These are phyloP conservation scores for Penicillium sp. DNA, from an alignment of 2,329 filamentous ascomycete genomes.

Conservation along the genomic window DNA sequence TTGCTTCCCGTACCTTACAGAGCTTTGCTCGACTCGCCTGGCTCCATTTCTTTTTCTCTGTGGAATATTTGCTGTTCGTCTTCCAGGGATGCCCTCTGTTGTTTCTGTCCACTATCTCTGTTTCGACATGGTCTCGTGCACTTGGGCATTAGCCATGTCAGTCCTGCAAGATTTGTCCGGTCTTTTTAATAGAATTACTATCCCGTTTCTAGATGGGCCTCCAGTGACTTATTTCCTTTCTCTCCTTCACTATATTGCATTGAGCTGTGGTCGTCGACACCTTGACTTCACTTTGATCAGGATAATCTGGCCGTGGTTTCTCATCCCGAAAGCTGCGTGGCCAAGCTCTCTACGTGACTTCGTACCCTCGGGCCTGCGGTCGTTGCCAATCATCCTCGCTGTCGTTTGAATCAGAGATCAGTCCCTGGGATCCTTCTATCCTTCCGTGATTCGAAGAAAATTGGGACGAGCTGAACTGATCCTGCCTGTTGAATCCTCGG, in stretches of 20 bases:
- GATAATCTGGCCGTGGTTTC: background rate
- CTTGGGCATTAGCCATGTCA: conserved; percentile 26
- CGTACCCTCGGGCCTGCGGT: background rate
- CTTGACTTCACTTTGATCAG: background rate
- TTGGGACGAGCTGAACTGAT: background rate
- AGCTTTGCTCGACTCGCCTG: conserved; percentile 21
- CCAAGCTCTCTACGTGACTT: background rate
- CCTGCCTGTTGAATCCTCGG: background rate
- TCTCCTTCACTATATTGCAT: background rate
- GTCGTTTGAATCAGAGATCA: background rate
- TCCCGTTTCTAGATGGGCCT: conserved; percentile 17
- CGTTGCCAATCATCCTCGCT: background rate
- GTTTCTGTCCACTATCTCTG: conserved; percentile 19
- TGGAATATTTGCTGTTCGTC: conserved; percentile 28
- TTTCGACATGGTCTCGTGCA: conserved; percentile 35
- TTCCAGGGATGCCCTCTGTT: conserved; percentile 29
- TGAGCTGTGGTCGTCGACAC: background rate
- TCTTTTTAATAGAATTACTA: conserved; percentile 27
- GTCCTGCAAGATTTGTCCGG: conserved; percentile 20
- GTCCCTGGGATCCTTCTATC: background rate
- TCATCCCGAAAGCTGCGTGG: background rate
- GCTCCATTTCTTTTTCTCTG: conserved; percentile 27
- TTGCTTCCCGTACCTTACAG: conserved; percentile 28
- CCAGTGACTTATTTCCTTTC: conserved; percentile 1
- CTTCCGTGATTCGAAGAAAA: background rate